Conservation (phyloP, 768 basidiomycete species). For the Termitomyces sp. region DNA sequence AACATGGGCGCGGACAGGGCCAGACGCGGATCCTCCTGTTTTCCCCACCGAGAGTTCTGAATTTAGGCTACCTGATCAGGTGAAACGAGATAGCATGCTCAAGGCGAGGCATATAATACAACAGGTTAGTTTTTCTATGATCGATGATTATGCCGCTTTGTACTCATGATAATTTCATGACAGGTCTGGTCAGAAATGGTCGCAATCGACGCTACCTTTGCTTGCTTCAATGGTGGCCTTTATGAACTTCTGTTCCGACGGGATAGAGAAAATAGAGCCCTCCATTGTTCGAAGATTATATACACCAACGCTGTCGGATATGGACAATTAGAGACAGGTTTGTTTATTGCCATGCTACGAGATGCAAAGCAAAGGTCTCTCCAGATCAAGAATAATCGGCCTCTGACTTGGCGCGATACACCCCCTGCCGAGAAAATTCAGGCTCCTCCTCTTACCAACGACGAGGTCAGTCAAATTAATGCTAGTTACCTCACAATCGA, state of each 20-base stretch:
- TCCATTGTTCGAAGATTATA: neutral
- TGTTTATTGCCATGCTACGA: neutral
- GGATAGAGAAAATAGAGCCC: neutral
- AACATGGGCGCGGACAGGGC: neutral
- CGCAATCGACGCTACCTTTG: neutral
- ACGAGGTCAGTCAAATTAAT: neutral
- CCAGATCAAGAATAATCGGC: neutral
- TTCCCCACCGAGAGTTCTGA: neutral
- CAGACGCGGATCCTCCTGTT: neutral
- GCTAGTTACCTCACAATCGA: too few species aligned
- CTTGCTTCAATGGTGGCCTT: neutral
- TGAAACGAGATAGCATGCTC: neutral
- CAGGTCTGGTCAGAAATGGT: slow-evolving; percentile 1
- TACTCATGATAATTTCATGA: neutral
- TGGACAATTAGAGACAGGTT: neutral
- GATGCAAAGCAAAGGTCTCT: neutral
- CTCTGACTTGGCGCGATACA: neutral
- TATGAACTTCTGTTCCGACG: neutral
- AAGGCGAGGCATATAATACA: neutral
- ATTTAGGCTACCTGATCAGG: neutral
- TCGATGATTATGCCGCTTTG: neutral
- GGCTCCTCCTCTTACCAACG: neutral
- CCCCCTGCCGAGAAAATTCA: neutral
- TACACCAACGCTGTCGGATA: neutral
- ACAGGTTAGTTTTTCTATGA: neutral